Conservation (phyloP, 768 basidiomycete genomes). For the Leucosporidium yakuticum region DNA sequence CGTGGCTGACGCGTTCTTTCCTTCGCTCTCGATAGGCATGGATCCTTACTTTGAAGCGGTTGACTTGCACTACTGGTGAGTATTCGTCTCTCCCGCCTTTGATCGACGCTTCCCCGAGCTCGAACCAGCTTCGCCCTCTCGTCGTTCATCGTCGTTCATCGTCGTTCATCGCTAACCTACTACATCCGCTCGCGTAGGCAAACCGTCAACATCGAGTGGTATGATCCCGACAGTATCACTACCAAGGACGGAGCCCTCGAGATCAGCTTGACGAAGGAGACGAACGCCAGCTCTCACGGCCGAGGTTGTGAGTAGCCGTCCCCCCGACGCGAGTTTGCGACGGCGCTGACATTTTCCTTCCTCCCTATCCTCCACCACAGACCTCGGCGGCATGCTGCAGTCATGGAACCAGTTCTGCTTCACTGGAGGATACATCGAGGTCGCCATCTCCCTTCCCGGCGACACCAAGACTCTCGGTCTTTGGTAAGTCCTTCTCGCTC, state of each 20-base stretch:
- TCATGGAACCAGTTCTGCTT: slow-evolving; percentile 35
- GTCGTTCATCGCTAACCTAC: not conserved
- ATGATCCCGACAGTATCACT: slow-evolving; percentile 44
- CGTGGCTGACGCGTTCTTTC: not conserved
- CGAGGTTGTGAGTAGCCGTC: slow-evolving; percentile 54
- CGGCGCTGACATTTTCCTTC: not conserved
- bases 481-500: slow-evolving; percentile 6
- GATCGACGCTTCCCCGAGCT: no score
- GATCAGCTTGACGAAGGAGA: slow-evolving; percentile 17
- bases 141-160: no score
- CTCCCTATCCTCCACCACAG: not conserved
- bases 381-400: slow-evolving; percentile 34
- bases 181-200: not conserved
- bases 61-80: slow-evolving; percentile 43
- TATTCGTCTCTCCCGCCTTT: not conserved
- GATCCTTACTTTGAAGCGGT: no score
- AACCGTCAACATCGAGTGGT: slow-evolving; percentile 42
- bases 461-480: slow-evolving; percentile 6
- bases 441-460: slow-evolving; percentile 12
- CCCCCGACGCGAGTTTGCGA: not conserved
- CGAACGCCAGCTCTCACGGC: slow-evolving; percentile 50
- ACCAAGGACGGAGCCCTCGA: slow-evolving; percentile 42
- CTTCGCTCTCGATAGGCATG: not conserved
- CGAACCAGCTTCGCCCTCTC: not conserved
- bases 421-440: slow-evolving; percentile 33